Percentiles rank a stretch among this genome's conserved stretches.
phyloP scores from a whole-genome alignment of 345 rosid species.

The Lumnitzera littorea region DNA sequence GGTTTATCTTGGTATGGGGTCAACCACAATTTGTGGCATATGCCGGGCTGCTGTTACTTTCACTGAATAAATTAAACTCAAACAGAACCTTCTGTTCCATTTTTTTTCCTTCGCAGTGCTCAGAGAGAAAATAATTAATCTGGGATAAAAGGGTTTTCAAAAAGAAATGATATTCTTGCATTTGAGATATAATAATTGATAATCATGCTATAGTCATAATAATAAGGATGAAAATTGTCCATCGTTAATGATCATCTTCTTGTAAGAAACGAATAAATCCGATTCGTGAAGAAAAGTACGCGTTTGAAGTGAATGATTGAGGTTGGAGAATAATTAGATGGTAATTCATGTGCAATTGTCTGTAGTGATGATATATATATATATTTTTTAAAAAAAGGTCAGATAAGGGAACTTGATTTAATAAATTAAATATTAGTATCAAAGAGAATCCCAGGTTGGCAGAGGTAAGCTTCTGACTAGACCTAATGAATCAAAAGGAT shows the following conservation, averaged over 20 bases:
- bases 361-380: neutral
- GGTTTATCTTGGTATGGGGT: conserved; percentile 22
- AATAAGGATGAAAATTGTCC: no score
- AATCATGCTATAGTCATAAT: no score
- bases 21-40: conserved; percentile 32
- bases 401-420: neutral
- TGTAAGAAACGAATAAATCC: no score
- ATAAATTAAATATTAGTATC: conserved; percentile 10
- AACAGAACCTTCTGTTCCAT: conserved; percentile 28
- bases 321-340: neutral
- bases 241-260: no score
- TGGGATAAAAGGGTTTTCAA: neutral
- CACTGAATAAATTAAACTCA: conserved; percentile 17
- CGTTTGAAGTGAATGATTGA: no score
- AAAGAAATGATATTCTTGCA: conserved; percentile 25
- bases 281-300: no score
- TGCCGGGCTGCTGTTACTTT: conserved; percentile 21
- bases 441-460: conserved; percentile 60
- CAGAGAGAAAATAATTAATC: conserved; percentile 13
- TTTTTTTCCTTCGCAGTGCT: conserved; percentile 5
- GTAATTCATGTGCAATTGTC: conserved; percentile 2
- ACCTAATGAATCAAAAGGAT: conserved; percentile 31
- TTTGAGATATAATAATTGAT: conserved; percentile 1
- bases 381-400: neutral
- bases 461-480: conserved; percentile 50